These are phyloP conservation scores for Geosmithia morbida DNA, from an alignment of 2,329 filamentous ascomycete genomes.

Conservation along the genomic window DNA sequence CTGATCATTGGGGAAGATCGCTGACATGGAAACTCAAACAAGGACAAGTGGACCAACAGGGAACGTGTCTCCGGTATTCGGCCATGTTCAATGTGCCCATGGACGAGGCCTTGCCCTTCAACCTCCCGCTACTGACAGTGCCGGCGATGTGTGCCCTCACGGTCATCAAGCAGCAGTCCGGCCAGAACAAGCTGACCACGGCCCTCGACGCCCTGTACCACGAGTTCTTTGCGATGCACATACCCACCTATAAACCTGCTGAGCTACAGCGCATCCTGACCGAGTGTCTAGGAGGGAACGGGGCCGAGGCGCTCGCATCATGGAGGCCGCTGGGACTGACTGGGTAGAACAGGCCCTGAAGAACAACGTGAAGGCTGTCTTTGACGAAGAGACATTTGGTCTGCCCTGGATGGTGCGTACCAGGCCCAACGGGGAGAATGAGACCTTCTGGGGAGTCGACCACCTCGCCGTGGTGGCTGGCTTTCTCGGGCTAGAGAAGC, in stretches of 20 bases:
- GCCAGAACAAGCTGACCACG: constrained; percentile 7
- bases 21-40: constrained; percentile 12
- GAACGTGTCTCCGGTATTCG: constrained; percentile 18
- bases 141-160: constrained; percentile 18
- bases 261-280: constrained; percentile 12
- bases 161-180: constrained; percentile 9
- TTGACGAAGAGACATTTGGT: constrained; percentile 20
- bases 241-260: constrained; percentile 11
- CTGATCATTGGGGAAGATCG: background rate
- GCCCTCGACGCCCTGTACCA: constrained; percentile 17
- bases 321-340: constrained; percentile 7
- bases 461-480: constrained; percentile 19
- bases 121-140: constrained; percentile 21
- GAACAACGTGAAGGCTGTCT: constrained; percentile 19
- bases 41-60: constrained; percentile 18
- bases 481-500: constrained; percentile 17
- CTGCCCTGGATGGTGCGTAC: constrained; percentile 23
- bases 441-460: constrained; percentile 24
- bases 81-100: constrained; percentile 19
- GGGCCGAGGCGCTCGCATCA: constrained; percentile 11
- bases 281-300: constrained; percentile 9
- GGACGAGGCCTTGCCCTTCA: constrained; percentile 10
- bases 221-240: constrained; percentile 16
- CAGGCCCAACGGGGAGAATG: constrained; percentile 12
- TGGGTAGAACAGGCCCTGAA: constrained; percentile 12